A percentile compares a stretch with the other conserved stretches of the same genome.
Conservation (phyloP, 202 grass and related monocot genomes). For the Digitaria exilis region DNA sequence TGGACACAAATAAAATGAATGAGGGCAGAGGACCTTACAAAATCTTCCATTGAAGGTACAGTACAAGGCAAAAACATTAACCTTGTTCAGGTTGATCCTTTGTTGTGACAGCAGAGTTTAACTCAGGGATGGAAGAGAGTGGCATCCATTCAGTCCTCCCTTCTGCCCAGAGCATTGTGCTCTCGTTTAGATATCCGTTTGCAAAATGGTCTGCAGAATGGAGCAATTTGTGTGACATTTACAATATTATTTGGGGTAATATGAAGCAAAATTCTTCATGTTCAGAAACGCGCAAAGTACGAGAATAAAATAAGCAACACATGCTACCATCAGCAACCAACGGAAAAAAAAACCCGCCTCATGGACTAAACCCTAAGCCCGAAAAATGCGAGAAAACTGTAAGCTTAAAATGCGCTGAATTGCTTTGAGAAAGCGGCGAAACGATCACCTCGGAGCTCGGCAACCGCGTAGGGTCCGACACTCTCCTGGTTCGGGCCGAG, state of each 20-base stretch:
- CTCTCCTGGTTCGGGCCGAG: conserved; percentile 81
- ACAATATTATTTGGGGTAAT: neutral
- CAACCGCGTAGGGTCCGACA: conserved; percentile 75
- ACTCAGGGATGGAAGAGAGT: conserved; percentile 65
- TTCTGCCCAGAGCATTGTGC: conserved; percentile 82
- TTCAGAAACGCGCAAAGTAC: conserved; percentile 14
- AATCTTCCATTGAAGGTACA: neutral
- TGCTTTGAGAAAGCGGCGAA: neutral
- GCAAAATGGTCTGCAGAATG: conserved; percentile 64
- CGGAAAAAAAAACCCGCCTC: neutral
- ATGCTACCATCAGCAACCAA: neutral
- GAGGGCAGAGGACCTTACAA: neutral
- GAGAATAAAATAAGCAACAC: neutral
- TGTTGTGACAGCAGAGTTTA: conserved; percentile 16
- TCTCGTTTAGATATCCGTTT: conserved; percentile 74
- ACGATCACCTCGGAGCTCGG: conserved; percentile 69
- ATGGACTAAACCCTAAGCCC: conserved; percentile 35
- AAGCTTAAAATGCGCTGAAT: neutral
- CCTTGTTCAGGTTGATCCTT: conserved; percentile 49
- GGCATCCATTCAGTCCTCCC: conserved; percentile 75
- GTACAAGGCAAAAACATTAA: conserved; percentile 27
- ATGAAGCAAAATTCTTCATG: conserved; percentile 18
- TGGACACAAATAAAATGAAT: conserved; percentile 9
- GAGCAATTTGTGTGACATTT: conserved; percentile 6
- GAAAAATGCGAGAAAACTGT: neutral